Conservation (phyloP, 139 green algal species). For the Trebouxia sp. region DNA sequence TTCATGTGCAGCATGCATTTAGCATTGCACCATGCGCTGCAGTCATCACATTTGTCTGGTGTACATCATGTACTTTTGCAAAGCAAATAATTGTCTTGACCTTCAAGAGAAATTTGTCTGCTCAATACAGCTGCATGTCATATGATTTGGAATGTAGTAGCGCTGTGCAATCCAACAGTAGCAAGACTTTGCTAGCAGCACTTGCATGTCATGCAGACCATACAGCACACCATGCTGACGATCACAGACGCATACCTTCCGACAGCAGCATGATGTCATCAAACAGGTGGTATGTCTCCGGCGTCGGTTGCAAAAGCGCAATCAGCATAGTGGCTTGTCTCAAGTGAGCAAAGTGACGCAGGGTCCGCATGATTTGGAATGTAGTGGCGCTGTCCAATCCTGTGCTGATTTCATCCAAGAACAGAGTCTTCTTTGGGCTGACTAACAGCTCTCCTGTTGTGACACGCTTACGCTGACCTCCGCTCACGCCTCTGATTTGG, state of each 20-base stretch:
- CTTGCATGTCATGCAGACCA: too few relatives aligned
- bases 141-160: too few relatives aligned
- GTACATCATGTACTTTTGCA: too few relatives aligned
- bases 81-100: too few relatives aligned
- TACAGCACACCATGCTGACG: too few relatives aligned
- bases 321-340: constrained; percentile 26
- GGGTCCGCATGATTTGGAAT: constrained; percentile 57
- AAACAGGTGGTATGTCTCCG: constrained; percentile 58
- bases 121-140: too few relatives aligned
- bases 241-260: constrained; percentile 39
- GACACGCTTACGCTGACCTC: constrained; percentile 70
- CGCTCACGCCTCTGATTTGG: constrained; percentile 62
- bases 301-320: constrained; percentile 55
- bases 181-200: too few relatives aligned
- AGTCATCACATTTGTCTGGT: too few relatives aligned
- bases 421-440: constrained; percentile 49
- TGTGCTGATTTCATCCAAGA: constrained; percentile 64
- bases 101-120: too few relatives aligned
- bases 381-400: constrained; percentile 74
- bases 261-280: constrained; percentile 67
- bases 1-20: too few relatives aligned
- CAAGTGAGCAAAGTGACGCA: constrained; percentile 47
- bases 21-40: too few relatives aligned
- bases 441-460: constrained; percentile 62
- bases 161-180: too few relatives aligned